These are phyloP conservation scores for Populus euphratica DNA, from an alignment of 345 rosid species.

Conservation along the genomic window DNA sequence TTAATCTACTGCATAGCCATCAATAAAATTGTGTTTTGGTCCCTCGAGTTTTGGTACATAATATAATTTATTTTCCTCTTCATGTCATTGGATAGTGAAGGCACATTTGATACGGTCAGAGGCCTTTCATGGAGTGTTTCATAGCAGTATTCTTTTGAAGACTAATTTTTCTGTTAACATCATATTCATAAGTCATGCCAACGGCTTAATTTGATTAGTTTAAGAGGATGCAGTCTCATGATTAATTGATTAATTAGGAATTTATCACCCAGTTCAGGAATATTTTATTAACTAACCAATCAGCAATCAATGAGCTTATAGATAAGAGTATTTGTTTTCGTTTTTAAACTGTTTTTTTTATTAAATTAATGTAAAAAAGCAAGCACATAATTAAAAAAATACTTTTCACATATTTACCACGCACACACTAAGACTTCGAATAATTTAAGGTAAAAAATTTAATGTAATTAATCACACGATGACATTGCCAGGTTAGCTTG, in stretches of 20 bases:
- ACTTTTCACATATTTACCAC: too few species aligned
- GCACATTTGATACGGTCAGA: neutral
- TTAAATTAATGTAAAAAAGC: too few species aligned
- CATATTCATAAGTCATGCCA: neutral
- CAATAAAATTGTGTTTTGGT: neutral
- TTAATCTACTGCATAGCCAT: neutral
- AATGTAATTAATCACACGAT: neutral
- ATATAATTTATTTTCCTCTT: neutral
- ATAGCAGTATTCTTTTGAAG: neutral
- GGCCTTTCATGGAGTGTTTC: neutral
- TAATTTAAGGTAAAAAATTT: neutral
- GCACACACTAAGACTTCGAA: too few species aligned
- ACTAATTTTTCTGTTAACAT: neutral
- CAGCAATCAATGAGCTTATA: neutral
- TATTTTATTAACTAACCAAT: neutral
- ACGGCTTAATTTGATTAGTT: neutral
- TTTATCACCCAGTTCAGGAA: neutral
- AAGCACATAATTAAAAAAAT: too few species aligned
- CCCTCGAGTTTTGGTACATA: neutral
- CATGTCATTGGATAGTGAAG: neutral
- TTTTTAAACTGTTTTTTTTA: too few species aligned
- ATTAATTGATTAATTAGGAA: neutral
- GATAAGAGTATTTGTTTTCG: neutral
- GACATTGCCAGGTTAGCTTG: neutral
- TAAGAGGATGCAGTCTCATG: neutral